Conservation (phyloP, 306 rosid species). For the Fragaria iinumae region DNA sequence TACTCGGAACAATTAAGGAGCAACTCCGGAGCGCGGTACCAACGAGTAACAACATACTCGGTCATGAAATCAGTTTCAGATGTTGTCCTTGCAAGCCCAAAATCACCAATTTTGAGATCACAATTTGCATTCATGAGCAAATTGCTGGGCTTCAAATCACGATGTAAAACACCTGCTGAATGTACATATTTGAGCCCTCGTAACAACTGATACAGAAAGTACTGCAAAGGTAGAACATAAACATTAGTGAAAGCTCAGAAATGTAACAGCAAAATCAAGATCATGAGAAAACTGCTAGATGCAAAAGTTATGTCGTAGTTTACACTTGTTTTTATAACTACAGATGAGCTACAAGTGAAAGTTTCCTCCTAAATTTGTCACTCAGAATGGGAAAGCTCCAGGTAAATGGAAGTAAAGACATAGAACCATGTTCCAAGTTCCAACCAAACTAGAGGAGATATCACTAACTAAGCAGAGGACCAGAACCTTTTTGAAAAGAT, state of each 20-base stretch:
- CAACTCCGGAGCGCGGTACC: slow-evolving; percentile 96
- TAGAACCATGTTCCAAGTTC: not conserved
- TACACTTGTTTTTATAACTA: not conserved
- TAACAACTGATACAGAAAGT: slow-evolving; percentile 87
- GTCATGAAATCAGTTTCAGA: slow-evolving; percentile 99
- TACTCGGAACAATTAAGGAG: slow-evolving; percentile 95
- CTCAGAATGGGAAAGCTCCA: not conserved
- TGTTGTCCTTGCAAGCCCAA: slow-evolving; percentile 98
- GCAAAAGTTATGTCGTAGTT: not conserved
- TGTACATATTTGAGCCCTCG: slow-evolving; percentile 94
- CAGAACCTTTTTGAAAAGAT: not conserved
- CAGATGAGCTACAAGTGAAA: not conserved
- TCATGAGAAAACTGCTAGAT: not conserved
- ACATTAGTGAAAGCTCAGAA: slow-evolving; percentile 20
- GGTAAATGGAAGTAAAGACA: not conserved
- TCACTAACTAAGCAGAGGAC: not conserved
- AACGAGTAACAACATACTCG: slow-evolving; percentile 94
- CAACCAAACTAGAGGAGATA: not conserved
- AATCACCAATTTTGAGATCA: slow-evolving; percentile 96
- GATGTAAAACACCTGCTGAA: slow-evolving; percentile 93
- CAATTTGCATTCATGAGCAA: slow-evolving; percentile 88
- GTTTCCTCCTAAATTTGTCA: not conserved
- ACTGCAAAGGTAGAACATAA: slow-evolving; percentile 49
- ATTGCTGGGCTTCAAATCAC: slow-evolving; percentile 96
- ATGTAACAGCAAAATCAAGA: slow-evolving; percentile 21